Percentiles rank a stretch among this genome's conserved stretches.
phyloP scores from a whole-genome alignment of 192 early-diverging fungal species.

The Coemansia sp. region DNA sequence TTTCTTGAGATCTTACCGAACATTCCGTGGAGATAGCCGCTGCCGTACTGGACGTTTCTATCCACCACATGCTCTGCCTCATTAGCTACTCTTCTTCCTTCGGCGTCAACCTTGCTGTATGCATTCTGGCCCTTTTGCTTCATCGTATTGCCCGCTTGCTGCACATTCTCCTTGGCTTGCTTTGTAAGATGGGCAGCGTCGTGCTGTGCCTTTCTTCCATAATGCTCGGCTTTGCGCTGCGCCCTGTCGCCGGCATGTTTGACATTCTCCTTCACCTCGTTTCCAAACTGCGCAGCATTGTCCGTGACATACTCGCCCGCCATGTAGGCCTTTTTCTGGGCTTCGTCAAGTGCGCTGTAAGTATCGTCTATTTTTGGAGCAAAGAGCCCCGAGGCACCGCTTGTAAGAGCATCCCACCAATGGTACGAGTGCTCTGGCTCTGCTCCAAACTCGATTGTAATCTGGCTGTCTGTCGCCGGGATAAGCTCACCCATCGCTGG shows the following conservation, averaged over 20 bases:
- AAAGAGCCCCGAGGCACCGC: constrained; percentile 22
- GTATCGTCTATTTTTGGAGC: constrained; percentile 18
- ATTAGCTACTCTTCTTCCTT: constrained; percentile 12
- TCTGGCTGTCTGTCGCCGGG: constrained; percentile 17
- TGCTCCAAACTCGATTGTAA: background rate
- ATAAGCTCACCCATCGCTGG: constrained; percentile 16
- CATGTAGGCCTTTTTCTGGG: constrained; percentile 11
- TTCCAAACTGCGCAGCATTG: constrained; percentile 20
- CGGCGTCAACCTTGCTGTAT: constrained; percentile 13
- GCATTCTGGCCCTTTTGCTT: constrained; percentile 20
- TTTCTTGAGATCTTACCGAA: constrained; percentile 5
- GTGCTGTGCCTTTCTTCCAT: constrained; percentile 9
- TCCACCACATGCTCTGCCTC: constrained; percentile 5
- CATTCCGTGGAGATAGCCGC: constrained; percentile 8
- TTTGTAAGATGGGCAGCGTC: constrained; percentile 9
- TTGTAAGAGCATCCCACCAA: constrained; percentile 46
- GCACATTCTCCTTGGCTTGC: constrained; percentile 10
- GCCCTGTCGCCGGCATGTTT: constrained; percentile 9
- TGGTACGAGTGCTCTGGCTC: constrained; percentile 26
- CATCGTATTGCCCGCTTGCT: constrained; percentile 7
- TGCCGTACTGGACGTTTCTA: background rate
- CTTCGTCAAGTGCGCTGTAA: constrained; percentile 8
- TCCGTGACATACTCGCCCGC: constrained; percentile 19
- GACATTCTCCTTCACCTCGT: constrained; percentile 14
- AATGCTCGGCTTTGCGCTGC: constrained; percentile 11